phyloP scores from a whole-genome alignment of 75 land plant species.

The Gnetum montanum region DNA sequence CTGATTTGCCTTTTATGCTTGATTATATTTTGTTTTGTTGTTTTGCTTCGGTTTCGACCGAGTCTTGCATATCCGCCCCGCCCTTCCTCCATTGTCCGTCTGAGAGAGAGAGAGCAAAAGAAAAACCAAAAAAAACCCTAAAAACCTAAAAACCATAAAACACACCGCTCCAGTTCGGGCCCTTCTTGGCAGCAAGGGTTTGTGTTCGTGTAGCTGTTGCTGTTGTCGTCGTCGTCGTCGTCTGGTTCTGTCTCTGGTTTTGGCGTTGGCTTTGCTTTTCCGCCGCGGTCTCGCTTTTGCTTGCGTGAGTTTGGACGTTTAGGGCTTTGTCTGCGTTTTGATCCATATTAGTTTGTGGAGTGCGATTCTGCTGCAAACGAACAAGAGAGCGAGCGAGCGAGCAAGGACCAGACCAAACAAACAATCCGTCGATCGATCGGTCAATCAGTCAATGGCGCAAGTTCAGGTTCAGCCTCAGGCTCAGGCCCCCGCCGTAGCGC shows the following conservation, averaged over 20 bases:
- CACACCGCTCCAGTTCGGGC: no score
- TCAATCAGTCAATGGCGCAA: conserved; percentile 27
- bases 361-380: background rate
- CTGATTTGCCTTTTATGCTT: background rate
- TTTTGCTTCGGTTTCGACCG: background rate
- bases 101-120: background rate
- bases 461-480: conserved; percentile 17
- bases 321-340: background rate
- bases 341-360: background rate
- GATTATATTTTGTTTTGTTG: background rate
- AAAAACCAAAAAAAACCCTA: background rate
- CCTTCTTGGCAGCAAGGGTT: no score
- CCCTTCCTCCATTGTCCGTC: background rate
- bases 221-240: no score
- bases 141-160: background rate
- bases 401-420: no score
- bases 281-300: background rate
- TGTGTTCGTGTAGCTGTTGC: no score
- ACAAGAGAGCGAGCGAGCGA: background rate
- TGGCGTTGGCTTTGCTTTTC: background rate
- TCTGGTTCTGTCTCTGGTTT: no score
- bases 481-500: background rate
- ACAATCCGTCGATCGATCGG: no score
- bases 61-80: background rate
- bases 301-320: background rate